Percentiles rank a stretch among this genome's conserved stretches.
These are phyloP conservation scores for Quercus bicolor DNA, from an alignment of 306 rosid genomes.

Conservation along the genomic window DNA sequence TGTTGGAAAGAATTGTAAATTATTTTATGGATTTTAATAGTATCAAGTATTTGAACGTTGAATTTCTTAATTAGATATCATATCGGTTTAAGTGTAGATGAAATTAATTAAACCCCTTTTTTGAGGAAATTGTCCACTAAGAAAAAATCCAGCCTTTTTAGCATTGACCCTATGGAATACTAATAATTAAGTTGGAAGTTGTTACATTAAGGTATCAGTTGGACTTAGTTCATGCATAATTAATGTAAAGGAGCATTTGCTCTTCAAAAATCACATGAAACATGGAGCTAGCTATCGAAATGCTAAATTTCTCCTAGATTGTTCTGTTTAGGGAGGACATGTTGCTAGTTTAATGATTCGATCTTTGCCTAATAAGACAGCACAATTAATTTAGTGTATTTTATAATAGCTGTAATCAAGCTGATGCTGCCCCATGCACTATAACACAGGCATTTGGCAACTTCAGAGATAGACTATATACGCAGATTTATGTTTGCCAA, in stretches of 20 bases:
- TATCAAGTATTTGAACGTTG: too few relatives aligned
- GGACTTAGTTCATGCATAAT: conserved; percentile 40
- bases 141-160: too few relatives aligned
- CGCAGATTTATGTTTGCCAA: neutral
- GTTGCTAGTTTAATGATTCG: conserved; percentile 17
- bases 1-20: too few relatives aligned
- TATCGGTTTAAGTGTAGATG: too few relatives aligned
- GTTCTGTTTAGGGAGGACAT: conserved; percentile 60
- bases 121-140: too few relatives aligned
- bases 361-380: neutral
- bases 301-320: conserved; percentile 25
- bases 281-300: conserved; percentile 25
- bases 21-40: too few relatives aligned
- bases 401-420: conserved; percentile 24
- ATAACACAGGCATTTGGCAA: conserved; percentile 43
- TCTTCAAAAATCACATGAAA: conserved; percentile 52
- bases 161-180: too few relatives aligned
- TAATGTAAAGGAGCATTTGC: conserved; percentile 30
- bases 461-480: conserved; percentile 16
- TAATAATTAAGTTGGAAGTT: neutral
- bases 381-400: conserved; percentile 19
- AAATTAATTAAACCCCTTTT: too few relatives aligned
- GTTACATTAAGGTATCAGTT: conserved; percentile 25
- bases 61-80: too few relatives aligned
- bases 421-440: conserved; percentile 25